phyloP scores from a whole-genome alignment of 163 green algal species.

The Prototheca wickerhamii region DNA sequence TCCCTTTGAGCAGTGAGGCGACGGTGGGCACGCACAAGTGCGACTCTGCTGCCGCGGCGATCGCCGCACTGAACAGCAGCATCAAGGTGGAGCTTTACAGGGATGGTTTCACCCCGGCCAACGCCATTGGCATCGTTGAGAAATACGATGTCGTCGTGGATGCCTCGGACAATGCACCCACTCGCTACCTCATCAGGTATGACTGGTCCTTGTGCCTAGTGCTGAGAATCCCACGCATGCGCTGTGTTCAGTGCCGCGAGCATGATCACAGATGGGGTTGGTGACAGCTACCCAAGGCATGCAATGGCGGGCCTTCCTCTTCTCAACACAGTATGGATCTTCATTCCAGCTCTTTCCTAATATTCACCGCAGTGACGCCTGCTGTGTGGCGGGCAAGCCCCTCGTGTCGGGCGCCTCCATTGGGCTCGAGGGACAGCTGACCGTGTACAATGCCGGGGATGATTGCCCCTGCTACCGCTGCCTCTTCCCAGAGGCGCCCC shows the following conservation, averaged over 20 bases:
- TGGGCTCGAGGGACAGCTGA: slow-evolving; percentile 86
- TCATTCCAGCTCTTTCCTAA: not conserved
- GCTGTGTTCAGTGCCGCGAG: too few relatives aligned
- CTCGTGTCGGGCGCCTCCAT: slow-evolving; percentile 93
- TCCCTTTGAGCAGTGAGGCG: slow-evolving; percentile 44
- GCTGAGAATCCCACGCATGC: too few relatives aligned
- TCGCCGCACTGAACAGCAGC: slow-evolving; percentile 59
- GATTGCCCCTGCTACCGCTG: slow-evolving; percentile 89
- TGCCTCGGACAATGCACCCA: slow-evolving; percentile 81
- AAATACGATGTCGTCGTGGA: slow-evolving; percentile 76
- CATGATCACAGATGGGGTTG: not conserved
- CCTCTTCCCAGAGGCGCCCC: slow-evolving; percentile 78
- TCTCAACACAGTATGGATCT: not conserved
- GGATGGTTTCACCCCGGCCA: slow-evolving; percentile 59
- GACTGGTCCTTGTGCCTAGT: not conserved
- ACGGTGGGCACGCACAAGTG: slow-evolving; percentile 70
- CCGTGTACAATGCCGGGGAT: slow-evolving; percentile 69
- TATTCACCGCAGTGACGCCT: slow-evolving; percentile 65
- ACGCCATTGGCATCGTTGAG: slow-evolving; percentile 66
- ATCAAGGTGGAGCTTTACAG: slow-evolving; percentile 54
- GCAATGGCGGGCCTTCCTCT: not conserved
- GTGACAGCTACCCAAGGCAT: not conserved
- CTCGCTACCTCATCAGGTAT: slow-evolving; percentile 79
- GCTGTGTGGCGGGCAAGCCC: slow-evolving; percentile 49
- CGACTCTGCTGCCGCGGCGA: slow-evolving; percentile 52